Conservation (phyloP, 2,329 filamentous ascomycete genomes). For the Coniochaeta sp. region DNA sequence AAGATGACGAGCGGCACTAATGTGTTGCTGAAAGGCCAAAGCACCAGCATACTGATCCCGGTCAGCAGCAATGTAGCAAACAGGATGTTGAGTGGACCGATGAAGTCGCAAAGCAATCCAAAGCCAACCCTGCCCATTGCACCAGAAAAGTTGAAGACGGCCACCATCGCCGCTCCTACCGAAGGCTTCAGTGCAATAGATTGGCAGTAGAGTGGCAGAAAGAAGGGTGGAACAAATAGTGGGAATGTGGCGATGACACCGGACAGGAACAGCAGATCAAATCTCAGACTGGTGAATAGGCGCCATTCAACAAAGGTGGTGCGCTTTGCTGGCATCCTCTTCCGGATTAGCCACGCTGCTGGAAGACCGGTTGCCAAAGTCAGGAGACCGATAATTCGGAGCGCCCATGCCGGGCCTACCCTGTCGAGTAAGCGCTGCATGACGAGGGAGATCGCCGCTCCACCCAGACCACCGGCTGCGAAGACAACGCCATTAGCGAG, state of each 20-base stretch:
- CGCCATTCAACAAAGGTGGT: slow-evolving; percentile 42
- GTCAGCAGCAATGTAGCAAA: slow-evolving; percentile 41
- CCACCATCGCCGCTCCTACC: slow-evolving; percentile 48
- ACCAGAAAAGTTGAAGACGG: slow-evolving; percentile 54
- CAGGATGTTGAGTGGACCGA: slow-evolving; percentile 50
- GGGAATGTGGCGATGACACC: slow-evolving; percentile 51
- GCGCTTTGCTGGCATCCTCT: slow-evolving; percentile 30
- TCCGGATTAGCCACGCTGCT: slow-evolving; percentile 44
- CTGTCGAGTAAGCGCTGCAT: slow-evolving; percentile 29
- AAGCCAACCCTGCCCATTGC: slow-evolving; percentile 48
- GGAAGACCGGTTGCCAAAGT: slow-evolving; percentile 47
- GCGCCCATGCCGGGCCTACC: slow-evolving; percentile 42
- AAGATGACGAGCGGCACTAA: slow-evolving; percentile 48
- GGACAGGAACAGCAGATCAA: slow-evolving; percentile 39
- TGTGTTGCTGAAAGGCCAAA: slow-evolving; percentile 52
- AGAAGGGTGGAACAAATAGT: slow-evolving; percentile 54
- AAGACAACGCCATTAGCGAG: slow-evolving; percentile 38
- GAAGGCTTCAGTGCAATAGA: slow-evolving; percentile 46
- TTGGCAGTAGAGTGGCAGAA: slow-evolving; percentile 47
- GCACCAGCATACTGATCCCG: slow-evolving; percentile 48
- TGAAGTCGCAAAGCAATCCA: slow-evolving; percentile 43
- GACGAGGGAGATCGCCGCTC: slow-evolving; percentile 33
- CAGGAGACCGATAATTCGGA: slow-evolving; percentile 42
- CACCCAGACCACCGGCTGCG: slow-evolving; percentile 38
- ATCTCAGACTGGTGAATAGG: slow-evolving; percentile 6